Percentiles rank a stretch among this genome's conserved stretches.
Conservation (phyloP, 306 rosid species). For the Cicer cuneatum region DNA sequence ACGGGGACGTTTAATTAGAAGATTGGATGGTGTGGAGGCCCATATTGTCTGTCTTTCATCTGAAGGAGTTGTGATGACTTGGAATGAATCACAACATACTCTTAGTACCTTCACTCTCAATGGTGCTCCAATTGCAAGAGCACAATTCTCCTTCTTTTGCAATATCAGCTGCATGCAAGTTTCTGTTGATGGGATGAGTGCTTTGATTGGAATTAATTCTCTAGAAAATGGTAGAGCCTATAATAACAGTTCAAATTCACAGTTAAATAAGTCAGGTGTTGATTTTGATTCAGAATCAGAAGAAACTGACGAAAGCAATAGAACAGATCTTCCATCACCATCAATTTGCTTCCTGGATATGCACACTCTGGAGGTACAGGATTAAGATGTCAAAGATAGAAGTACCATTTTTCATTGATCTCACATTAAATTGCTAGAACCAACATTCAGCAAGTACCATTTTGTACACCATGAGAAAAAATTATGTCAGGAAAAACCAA, state of each 20-base stretch:
- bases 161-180: slow-evolving; percentile 84
- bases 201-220: slow-evolving; percentile 78
- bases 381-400: slow-evolving; percentile 41
- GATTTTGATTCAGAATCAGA: slow-evolving; percentile 58
- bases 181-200: slow-evolving; percentile 84
- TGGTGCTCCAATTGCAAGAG: slow-evolving; percentile 71
- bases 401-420: slow-evolving; percentile 22
- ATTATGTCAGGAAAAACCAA: slow-evolving; percentile 20
- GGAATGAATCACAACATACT: slow-evolving; percentile 76
- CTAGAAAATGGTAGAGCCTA: slow-evolving; percentile 53
- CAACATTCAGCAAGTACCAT: too few species aligned
- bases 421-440: slow-evolving; percentile 36
- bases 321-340: slow-evolving; percentile 74
- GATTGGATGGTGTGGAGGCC: slow-evolving; percentile 84
- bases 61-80: slow-evolving; percentile 84
- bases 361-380: slow-evolving; percentile 81
- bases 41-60: slow-evolving; percentile 82
- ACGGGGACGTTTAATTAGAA: slow-evolving; percentile 86
- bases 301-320: slow-evolving; percentile 53
- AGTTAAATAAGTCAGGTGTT: slow-evolving; percentile 51
- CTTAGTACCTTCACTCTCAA: slow-evolving; percentile 83
- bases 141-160: slow-evolving; percentile 65
- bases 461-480: slow-evolving; percentile 25
- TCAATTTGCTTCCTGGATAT: slow-evolving; percentile 92
- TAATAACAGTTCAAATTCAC: slow-evolving; percentile 54